phyloP scores from a whole-genome alignment of 2,329 filamentous ascomycete genomes.

The Domatiomyces catenatus region DNA sequence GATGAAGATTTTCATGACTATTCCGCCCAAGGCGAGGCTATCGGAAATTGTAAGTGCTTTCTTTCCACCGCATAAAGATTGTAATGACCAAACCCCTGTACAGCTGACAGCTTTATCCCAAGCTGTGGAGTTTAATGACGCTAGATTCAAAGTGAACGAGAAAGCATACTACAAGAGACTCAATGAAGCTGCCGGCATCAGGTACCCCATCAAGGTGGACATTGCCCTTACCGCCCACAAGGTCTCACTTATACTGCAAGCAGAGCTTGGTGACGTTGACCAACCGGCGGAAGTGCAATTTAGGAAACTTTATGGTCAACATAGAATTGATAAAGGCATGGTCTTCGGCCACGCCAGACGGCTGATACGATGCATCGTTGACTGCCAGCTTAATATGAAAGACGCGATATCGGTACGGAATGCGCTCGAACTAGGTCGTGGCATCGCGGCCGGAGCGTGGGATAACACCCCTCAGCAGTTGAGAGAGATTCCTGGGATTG shows the following conservation, averaged over 20 bases:
- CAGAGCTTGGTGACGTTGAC: constrained; percentile 53
- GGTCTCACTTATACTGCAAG: constrained; percentile 61
- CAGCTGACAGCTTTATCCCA: constrained; percentile 46
- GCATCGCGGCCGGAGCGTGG: constrained; percentile 62
- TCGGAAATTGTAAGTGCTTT: constrained; percentile 46
- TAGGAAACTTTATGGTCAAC: constrained; percentile 34
- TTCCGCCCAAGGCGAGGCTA: constrained; percentile 45
- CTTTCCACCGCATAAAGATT: constrained; percentile 18
- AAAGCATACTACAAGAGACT: constrained; percentile 54
- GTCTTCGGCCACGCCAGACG: constrained; percentile 56
- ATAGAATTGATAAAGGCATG: constrained; percentile 36
- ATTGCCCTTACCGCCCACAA: constrained; percentile 56
- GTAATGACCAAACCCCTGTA: constrained; percentile 27
- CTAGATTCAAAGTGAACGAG: constrained; percentile 56
- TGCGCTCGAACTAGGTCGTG: constrained; percentile 62
- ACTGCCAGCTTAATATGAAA: constrained; percentile 47
- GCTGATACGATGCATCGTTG: constrained; percentile 58
- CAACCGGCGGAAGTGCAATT: constrained; percentile 44
- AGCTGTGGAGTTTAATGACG: constrained; percentile 56
- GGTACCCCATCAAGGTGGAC: constrained; percentile 54
- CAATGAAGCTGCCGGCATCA: constrained; percentile 53
- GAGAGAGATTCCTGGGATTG: constrained; percentile 67
- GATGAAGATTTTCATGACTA: constrained; percentile 53
- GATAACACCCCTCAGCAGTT: constrained; percentile 69
- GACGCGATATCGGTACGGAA: constrained; percentile 55